These are phyloP conservation scores for Blastobotrys peoriensis DNA, from an alignment of 805 yeast genomes.

Conservation along the genomic window DNA sequence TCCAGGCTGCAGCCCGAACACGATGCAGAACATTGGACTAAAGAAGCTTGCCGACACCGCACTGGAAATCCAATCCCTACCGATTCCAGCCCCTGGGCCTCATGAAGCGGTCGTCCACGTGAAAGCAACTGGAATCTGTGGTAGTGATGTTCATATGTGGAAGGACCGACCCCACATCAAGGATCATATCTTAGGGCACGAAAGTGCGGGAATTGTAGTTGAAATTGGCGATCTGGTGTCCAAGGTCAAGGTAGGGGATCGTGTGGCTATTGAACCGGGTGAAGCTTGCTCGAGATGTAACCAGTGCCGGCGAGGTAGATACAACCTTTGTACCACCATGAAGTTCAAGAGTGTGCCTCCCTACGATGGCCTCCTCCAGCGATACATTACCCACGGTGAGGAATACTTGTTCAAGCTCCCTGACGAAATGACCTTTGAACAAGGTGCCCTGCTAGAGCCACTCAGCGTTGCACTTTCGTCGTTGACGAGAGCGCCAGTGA, in stretches of 20 bases:
- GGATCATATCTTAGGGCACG: constrained; percentile 54
- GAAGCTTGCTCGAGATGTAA: constrained; percentile 69
- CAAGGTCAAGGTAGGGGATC: constrained; percentile 42
- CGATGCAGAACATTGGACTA: no score
- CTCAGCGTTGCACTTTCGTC: constrained; percentile 81
- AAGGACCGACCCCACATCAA: constrained; percentile 55
- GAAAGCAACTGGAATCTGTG: constrained; percentile 83
- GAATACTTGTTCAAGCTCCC: constrained; percentile 77
- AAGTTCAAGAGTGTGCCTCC: constrained; percentile 56
- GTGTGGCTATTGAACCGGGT: constrained; percentile 51
- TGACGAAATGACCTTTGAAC: constrained; percentile 64
- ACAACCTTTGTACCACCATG: constrained; percentile 77
- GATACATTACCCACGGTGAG: constrained; percentile 66
- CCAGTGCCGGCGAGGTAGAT: constrained; percentile 77
- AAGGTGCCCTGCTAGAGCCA: constrained; percentile 84
- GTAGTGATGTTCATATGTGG: constrained; percentile 76
- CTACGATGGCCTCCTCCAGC: constrained; percentile 72
- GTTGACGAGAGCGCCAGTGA: constrained; percentile 50
- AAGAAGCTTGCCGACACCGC: no score
- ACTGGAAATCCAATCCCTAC: no score
- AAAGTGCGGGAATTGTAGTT: constrained; percentile 46
- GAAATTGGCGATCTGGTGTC: constrained; percentile 45
- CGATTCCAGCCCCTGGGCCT: constrained; percentile 31
- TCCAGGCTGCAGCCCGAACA: no score
- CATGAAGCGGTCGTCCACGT: constrained; percentile 55